Conservation (phyloP, 208 protist genomes). For the Leishmania tarentolae region DNA sequence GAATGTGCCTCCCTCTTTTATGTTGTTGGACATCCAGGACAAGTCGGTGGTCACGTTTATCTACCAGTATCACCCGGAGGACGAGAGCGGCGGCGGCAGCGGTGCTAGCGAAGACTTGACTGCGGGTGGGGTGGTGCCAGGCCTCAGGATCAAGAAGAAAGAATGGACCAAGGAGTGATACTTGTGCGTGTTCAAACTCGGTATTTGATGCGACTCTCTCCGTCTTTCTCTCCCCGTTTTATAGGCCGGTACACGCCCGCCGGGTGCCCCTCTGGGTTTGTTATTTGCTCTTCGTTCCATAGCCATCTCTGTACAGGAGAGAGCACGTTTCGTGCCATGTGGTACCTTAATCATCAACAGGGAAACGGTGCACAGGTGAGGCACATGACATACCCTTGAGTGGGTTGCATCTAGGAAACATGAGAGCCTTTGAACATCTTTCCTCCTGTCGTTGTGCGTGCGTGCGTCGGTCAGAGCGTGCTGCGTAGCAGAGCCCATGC, state of each 20-base stretch:
- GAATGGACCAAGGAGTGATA: conserved; percentile 62
- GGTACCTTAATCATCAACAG: neutral
- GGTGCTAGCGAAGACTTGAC: conserved; percentile 8
- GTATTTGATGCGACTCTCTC: neutral
- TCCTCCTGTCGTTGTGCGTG: neutral
- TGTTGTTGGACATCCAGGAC: conserved; percentile 97
- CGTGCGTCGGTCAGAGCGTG: neutral
- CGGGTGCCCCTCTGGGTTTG: too few species aligned
- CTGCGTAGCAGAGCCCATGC: neutral
- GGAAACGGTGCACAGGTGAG: neutral
- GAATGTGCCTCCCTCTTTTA: conserved; percentile 93
- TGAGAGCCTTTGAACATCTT: neutral
- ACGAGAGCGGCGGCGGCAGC: conserved; percentile 15
- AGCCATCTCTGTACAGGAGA: neutral
- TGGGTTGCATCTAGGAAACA: neutral
- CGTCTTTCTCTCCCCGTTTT: neutral
- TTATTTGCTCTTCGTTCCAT: neutral
- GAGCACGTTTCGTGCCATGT: neutral
- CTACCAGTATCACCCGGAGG: conserved; percentile 56
- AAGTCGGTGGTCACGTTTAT: conserved; percentile 71
- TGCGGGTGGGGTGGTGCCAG: conserved; percentile 14
- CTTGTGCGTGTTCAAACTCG: too few species aligned
- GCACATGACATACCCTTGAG: neutral
- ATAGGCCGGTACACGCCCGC: too few species aligned
- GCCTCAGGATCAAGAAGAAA: conserved; percentile 72